Conservation (phyloP, 345 rosid species). For the Eucalyptus leucophloia region DNA sequence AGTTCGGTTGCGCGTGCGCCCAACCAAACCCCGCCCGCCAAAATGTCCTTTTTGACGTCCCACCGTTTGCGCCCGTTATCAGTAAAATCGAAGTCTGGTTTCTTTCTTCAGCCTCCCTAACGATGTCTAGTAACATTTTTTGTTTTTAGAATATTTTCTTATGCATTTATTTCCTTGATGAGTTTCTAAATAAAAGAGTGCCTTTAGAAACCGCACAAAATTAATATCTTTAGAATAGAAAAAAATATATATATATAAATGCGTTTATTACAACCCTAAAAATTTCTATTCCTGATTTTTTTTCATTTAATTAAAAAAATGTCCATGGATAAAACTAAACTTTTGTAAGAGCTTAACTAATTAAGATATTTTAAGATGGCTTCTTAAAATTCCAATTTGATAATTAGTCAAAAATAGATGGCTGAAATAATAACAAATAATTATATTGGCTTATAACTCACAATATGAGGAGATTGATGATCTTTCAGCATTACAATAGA, state of each 20-base stretch:
- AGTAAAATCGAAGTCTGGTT: not conserved
- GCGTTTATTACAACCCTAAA: rapidly evolving
- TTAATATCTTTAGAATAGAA: no score
- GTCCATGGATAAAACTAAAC: rapidly evolving
- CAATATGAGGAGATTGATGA: no score
- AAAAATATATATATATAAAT: rapidly evolving
- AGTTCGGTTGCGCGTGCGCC: not conserved
- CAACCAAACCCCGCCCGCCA: not conserved
- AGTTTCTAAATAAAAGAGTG: rapidly evolving
- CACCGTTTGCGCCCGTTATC: not conserved
- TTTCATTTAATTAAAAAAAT: no score
- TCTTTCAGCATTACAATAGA: no score
- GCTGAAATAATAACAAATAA: no score
- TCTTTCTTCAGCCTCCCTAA: not conserved
- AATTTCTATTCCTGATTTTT: no score
- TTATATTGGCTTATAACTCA: no score
- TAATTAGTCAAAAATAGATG: no score
- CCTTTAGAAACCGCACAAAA: rapidly evolving
- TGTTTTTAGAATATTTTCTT: no score
- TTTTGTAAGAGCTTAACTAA: no score
- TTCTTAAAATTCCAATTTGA: no score
- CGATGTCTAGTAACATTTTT: not conserved
- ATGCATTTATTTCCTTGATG: rapidly evolving
- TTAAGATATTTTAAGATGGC: no score
- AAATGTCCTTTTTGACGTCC: not conserved